phyloP scores from a whole-genome alignment of 176 grass and related monocot species.

The Phyllostachys edulis region DNA sequence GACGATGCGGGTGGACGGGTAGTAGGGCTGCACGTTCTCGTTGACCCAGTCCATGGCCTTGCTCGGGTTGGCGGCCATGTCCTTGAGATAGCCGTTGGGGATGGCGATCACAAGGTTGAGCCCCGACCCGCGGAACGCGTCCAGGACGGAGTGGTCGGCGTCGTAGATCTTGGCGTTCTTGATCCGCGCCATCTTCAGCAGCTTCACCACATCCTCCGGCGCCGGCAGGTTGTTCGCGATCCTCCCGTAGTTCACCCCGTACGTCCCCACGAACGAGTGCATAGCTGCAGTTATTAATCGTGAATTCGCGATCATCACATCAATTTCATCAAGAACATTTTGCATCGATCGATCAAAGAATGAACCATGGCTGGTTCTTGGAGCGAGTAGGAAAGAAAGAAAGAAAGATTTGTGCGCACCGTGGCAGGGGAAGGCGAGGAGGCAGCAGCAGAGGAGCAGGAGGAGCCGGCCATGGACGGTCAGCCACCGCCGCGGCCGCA shows the following conservation, averaged over 20 bases:
- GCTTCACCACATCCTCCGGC: constrained; percentile 45
- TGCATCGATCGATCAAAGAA: neutral
- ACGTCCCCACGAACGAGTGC: constrained; percentile 53
- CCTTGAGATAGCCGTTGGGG: constrained; percentile 49
- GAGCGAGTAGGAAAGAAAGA: neutral
- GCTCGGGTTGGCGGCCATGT: constrained; percentile 45
- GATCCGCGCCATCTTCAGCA: constrained; percentile 52
- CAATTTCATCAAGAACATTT: no score
- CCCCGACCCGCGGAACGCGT: constrained; percentile 48
- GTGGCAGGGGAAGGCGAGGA: constrained; percentile 28
- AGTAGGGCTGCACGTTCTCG: constrained; percentile 61
- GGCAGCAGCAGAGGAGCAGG: constrained; percentile 33
- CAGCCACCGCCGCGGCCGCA: neutral
- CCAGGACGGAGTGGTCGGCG: constrained; percentile 47
- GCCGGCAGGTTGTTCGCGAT: constrained; percentile 63
- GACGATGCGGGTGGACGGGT: constrained; percentile 55
- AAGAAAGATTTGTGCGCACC: neutral
- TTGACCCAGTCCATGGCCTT: constrained; percentile 70
- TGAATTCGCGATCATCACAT: no score
- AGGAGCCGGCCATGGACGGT: constrained; percentile 2
- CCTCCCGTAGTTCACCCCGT: constrained; percentile 80
- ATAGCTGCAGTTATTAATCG: neutral
- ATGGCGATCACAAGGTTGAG: constrained; percentile 73
- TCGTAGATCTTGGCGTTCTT: constrained; percentile 74
- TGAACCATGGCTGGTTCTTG: neutral